Evolutionary conservation across 2,329 filamentous ascomycete species (phyloP).

Genomic region (Fulvia fulva): DNA sequence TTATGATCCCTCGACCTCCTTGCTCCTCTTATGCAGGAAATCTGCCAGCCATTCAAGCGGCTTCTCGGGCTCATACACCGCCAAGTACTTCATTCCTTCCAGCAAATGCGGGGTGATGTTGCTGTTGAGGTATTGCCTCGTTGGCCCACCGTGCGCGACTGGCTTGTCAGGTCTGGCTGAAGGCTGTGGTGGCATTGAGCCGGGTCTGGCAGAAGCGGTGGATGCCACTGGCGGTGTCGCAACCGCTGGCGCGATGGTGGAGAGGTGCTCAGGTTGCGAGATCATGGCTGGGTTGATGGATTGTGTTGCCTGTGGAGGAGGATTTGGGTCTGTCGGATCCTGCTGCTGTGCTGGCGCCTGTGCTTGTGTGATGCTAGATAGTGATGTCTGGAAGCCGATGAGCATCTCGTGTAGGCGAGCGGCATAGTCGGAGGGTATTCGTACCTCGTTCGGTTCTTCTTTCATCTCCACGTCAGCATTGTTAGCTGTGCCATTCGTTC

Average conservation of each 20-base stretch:
- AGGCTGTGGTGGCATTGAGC: conserved; percentile 31
- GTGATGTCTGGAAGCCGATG: conserved; percentile 12
- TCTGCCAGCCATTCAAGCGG: conserved; percentile 48
- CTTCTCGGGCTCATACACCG: conserved; percentile 49
- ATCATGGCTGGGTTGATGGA: conserved; percentile 13
- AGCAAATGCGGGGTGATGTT: conserved; percentile 49
- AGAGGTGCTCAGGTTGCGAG: conserved; percentile 18
- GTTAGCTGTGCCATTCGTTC: conserved; percentile 23
- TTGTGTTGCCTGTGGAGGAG: conserved; percentile 20
- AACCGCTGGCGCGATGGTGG: conserved; percentile 16
- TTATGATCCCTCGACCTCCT: conserved; percentile 43
- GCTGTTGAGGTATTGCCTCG: conserved; percentile 47
- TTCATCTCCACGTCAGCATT: conserved; percentile 35
- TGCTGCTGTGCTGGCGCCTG: neutral
- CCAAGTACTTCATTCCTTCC: conserved; percentile 51
- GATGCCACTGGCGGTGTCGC: conserved; percentile 24
- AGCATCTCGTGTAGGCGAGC: conserved; percentile 2
- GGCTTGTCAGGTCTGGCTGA: conserved; percentile 34
- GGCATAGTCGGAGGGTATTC: conserved; percentile 13
- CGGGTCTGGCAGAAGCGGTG: conserved; percentile 21
- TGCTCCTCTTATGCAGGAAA: conserved; percentile 46
- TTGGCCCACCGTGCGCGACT: conserved; percentile 46
- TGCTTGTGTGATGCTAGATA: conserved; percentile 19
- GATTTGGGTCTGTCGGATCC: conserved; percentile 25
- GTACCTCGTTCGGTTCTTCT: conserved; percentile 27